These are phyloP conservation scores for Podaxis sp. DNA, from an alignment of 768 basidiomycete species.

Conservation along the genomic window DNA sequence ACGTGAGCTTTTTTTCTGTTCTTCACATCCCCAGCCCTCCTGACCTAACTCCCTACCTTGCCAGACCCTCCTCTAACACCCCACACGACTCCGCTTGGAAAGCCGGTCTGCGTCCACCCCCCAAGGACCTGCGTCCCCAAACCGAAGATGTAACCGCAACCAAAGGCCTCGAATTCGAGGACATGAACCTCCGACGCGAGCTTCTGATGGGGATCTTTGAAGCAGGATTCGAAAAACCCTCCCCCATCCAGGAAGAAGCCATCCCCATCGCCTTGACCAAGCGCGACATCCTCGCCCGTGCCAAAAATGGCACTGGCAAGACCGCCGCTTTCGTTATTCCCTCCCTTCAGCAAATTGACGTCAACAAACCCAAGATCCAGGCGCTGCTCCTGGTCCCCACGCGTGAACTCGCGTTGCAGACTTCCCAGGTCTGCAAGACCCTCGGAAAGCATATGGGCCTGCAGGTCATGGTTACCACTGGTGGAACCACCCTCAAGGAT, in stretches of 20 bases:
- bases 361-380: slow-evolving; percentile 85
- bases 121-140: slow-evolving; percentile 91
- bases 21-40: background rate
- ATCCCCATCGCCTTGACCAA: slow-evolving; percentile 93
- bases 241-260: slow-evolving; percentile 98
- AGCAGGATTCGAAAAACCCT: slow-evolving; percentile 95
- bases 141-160: slow-evolving; percentile 96
- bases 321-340: slow-evolving; percentile 99
- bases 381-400: slow-evolving; percentile 96
- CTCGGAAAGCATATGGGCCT: slow-evolving; percentile 94
- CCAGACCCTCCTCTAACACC: slow-evolving; percentile 32
- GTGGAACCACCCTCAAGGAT: slow-evolving; percentile 96
- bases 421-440: slow-evolving; percentile 97
- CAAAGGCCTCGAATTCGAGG: slow-evolving; percentile 94
- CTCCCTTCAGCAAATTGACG: slow-evolving; percentile 88
- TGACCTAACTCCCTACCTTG: background rate
- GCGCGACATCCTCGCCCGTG: slow-evolving; percentile 92
- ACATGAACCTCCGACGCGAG: slow-evolving; percentile 88
- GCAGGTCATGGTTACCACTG: slow-evolving; percentile 99
- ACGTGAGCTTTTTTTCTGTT: slow-evolving; percentile 23
- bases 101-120: slow-evolving; percentile 74
- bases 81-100: slow-evolving; percentile 61
- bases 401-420: slow-evolving; percentile 97
- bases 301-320: slow-evolving; percentile 97
- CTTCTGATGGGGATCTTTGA: slow-evolving; percentile 99